Evolutionary conservation across 306 rosid species (phyloP), one percentile per base, ranked within the genome.

Genomic region (Cucumis hystrix): DNA sequence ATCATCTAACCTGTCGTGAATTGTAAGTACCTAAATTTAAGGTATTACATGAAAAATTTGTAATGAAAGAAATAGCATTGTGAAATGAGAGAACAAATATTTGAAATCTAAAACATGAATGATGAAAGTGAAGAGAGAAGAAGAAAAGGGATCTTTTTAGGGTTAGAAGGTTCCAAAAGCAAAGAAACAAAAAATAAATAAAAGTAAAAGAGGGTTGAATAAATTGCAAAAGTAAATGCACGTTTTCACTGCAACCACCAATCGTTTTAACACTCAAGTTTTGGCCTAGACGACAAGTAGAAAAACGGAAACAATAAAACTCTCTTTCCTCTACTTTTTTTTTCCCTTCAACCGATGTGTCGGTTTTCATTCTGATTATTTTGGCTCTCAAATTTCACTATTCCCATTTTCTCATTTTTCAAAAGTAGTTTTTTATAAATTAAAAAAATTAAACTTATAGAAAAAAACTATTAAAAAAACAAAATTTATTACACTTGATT

Each of bases 161-260:
- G 58, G 75, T 45, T 70, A 47, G 75, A 70, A 70, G 75, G 75
- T 70, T 70, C 40, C 75, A 70, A 70, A 70, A 45, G 39, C 58
- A 70, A 70, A 45, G 57, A 45, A 70, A 70, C 56, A 3, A 21
- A 70, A 28, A 28, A 28, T 28, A 28, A 28, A 28, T 28, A 28
- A 28, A 28, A 28, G 30, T 28, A 1, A 28, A 28, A 28, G 30
- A 28, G 30, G 30, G 30, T 28, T 28, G 30, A 28, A 28, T 28
- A 28, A 28, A 47, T 11, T 47, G 52, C 52, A 16, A 21, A 20
- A 28, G 6, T 70, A 8, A 6, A 21, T 6, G 58, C 75, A 47
- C 75, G 75, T 43, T 56, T 69, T 23, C 30, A 69, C 75, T 45
- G 75, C 58, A 6, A 23, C 75, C 75, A 69, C 75, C 75, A 69